These are phyloP conservation scores for Grosmannia clavigera DNA, from an alignment of 2,329 filamentous ascomycete genomes.

Conservation along the genomic window DNA sequence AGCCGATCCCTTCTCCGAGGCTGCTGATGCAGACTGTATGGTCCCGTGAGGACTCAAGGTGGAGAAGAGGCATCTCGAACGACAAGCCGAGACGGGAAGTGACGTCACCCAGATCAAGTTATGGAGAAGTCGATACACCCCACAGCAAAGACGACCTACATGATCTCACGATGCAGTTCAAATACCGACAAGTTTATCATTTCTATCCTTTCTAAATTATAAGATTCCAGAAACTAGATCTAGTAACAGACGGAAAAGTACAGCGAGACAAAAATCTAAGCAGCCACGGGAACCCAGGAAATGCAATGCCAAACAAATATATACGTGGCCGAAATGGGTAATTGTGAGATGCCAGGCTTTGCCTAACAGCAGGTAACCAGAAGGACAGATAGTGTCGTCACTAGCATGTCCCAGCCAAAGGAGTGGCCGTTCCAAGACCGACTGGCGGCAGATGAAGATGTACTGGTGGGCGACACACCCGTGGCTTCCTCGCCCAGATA, in stretches of 20 bases:
- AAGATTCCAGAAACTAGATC: no score
- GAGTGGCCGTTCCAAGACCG: not conserved
- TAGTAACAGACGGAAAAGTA: no score
- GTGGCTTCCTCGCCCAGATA: slow-evolving; percentile 51
- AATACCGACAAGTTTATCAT: no score
- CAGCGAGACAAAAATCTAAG: not conserved
- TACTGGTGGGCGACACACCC: slow-evolving; percentile 25
- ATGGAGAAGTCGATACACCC: no score
- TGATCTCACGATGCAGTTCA: no score
- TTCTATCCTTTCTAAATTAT: no score
- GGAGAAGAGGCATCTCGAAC: no score
- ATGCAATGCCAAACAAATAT: not conserved
- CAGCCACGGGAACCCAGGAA: not conserved
- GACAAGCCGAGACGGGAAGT: no score
- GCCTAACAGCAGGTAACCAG: not conserved
- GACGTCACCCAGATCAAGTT: no score
- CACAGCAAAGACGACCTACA: no score
- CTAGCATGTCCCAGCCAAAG: not conserved
- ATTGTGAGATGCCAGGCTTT: not conserved
- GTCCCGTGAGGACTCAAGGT: not conserved
- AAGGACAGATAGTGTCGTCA: not conserved
- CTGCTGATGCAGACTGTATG: not conserved
- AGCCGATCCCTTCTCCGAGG: slow-evolving; percentile 5
- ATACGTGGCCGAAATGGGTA: no score
- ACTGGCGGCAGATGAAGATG: not conserved